phyloP scores from a whole-genome alignment of 129 eudicot genomes.

The Heracleum sosnowskyi region DNA sequence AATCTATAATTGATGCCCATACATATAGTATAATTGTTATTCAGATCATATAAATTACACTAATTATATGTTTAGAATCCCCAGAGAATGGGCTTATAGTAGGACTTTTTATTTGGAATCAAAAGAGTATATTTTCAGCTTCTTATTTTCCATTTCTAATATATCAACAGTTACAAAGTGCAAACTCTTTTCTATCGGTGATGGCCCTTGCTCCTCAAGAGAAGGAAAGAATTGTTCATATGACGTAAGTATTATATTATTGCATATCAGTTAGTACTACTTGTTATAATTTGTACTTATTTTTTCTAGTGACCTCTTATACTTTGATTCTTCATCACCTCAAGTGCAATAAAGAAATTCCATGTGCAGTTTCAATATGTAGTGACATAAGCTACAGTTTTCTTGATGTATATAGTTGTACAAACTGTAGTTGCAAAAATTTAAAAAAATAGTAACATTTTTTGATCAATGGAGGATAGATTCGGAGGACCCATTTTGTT shows the following conservation, averaged over 20 bases:
- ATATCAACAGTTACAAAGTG: conserved; percentile 72
- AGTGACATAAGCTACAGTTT: neutral
- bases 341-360: neutral
- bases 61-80: too few relatives aligned
- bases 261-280: neutral
- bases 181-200: conserved; percentile 89
- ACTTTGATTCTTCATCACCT: neutral
- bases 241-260: conserved; percentile 57
- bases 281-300: neutral
- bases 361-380: neutral
- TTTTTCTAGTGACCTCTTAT: neutral
- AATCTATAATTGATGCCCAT: too few relatives aligned
- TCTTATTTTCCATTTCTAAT: neutral
- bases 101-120: neutral
- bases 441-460: neutral
- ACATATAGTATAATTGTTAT: too few relatives aligned
- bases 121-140: neutral
- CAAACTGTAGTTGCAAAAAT: too few relatives aligned
- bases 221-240: conserved; percentile 73
- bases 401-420: neutral
- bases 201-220: conserved; percentile 98
- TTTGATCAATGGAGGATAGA: neutral
- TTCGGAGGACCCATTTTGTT: neutral
- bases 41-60: too few relatives aligned
- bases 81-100: neutral